phyloP scores from a whole-genome alignment of 208 protist species.

The Herpetomonas tarakana region DNA sequence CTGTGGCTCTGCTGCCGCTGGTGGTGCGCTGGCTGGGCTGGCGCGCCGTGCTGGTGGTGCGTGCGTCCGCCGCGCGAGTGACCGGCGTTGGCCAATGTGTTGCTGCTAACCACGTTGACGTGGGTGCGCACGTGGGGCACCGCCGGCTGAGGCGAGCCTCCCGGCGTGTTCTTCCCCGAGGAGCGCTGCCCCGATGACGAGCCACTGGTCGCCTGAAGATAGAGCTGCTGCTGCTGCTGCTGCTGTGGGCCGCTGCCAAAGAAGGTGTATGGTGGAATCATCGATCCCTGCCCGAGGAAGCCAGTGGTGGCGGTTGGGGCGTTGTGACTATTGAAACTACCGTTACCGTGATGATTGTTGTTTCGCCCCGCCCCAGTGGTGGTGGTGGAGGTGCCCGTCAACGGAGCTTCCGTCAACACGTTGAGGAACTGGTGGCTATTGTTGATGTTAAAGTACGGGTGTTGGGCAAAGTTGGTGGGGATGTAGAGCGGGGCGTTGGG shows the following conservation, averaged over 20 bases:
- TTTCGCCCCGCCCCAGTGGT: background rate
- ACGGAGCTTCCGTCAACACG: background rate
- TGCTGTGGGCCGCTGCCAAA: background rate
- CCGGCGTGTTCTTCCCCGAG: background rate
- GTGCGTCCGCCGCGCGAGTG: constrained; percentile 1
- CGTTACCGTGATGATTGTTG: background rate
- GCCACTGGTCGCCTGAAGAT: too few relatives aligned
- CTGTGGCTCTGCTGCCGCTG: constrained; percentile 1
- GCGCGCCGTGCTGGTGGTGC: background rate
- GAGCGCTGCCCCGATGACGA: background rate
- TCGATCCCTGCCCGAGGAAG: background rate
- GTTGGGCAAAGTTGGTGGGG: constrained; percentile 1
- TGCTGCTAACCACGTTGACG: constrained; percentile 14
- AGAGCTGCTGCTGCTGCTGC: too few relatives aligned
- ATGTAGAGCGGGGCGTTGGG: constrained; percentile 5
- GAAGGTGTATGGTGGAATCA: background rate
- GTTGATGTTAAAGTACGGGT: constrained; percentile 18
- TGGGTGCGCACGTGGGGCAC: background rate
- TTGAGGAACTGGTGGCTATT: constrained; percentile 18
- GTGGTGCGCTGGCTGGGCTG: background rate
- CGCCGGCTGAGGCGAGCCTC: background rate
- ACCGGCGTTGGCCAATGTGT: constrained; percentile 7
- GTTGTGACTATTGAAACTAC: background rate
- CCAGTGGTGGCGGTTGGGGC: background rate
- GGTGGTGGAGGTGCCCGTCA: background rate